These are phyloP conservation scores for Phytophthora citrophthora DNA, from an alignment of 352 stramenopile genomes.

Conservation along the genomic window DNA sequence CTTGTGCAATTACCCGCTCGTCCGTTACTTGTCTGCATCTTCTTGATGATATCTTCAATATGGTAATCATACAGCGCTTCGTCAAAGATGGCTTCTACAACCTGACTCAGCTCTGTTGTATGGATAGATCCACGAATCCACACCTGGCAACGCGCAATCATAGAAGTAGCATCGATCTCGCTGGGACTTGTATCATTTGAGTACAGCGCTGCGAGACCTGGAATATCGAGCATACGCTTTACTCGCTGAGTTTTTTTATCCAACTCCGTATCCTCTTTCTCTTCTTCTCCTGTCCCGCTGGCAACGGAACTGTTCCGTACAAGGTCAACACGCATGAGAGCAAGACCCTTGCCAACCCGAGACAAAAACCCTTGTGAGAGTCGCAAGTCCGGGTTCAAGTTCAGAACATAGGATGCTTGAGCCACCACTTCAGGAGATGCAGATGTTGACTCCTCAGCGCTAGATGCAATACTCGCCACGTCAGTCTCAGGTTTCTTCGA, in stretches of 20 bases:
- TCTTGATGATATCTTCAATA: slow-evolving; percentile 67
- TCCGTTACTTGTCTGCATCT: slow-evolving; percentile 26
- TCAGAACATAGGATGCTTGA: slow-evolving; percentile 75
- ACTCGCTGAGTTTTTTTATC: slow-evolving; percentile 2
- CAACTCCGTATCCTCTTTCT: not conserved
- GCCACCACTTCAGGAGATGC: slow-evolving; percentile 37
- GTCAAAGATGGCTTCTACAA: slow-evolving; percentile 75
- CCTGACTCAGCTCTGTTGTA: slow-evolving; percentile 50
- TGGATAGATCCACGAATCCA: slow-evolving; percentile 80
- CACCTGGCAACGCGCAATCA: slow-evolving; percentile 65
- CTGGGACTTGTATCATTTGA: not conserved
- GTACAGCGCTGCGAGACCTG: slow-evolving; percentile 31
- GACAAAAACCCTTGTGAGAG: slow-evolving; percentile 79
- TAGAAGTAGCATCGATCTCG: slow-evolving; percentile 1
- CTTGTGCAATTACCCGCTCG: not conserved
- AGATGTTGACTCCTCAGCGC: not conserved
- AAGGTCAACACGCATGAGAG: slow-evolving; percentile 70
- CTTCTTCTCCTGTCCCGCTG: slow-evolving; percentile 9
- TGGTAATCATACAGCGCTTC: slow-evolving; percentile 82
- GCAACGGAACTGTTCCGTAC: slow-evolving; percentile 24
- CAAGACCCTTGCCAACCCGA: slow-evolving; percentile 77
- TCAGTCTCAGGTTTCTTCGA: not conserved
- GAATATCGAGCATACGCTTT: slow-evolving; percentile 34
- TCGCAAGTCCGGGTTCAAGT: slow-evolving; percentile 84
- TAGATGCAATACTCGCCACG: slow-evolving; percentile 3